These are phyloP conservation scores for Harringtonia aguacate DNA, from an alignment of 2,329 filamentous ascomycete species.

Conservation along the genomic window DNA sequence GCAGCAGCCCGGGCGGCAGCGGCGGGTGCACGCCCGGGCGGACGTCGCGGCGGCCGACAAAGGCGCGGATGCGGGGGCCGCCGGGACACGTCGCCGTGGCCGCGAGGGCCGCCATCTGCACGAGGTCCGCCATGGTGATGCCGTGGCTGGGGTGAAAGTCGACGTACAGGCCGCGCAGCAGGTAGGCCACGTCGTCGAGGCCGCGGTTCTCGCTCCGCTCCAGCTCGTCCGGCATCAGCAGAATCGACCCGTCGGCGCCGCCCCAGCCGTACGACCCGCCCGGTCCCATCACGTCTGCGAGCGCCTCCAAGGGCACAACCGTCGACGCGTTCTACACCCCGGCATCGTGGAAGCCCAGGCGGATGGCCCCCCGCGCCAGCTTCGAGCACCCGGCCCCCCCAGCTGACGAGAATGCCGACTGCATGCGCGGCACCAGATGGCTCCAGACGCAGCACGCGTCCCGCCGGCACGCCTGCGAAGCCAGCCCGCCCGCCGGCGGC, in stretches of 20 bases:
- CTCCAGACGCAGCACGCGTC: conserved; percentile 28
- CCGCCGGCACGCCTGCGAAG: conserved; percentile 15
- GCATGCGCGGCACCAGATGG: conserved; percentile 25
- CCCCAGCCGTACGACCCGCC: conserved; percentile 8
- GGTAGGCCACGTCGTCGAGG: conserved; percentile 27
- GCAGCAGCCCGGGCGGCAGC: conserved; percentile 32
- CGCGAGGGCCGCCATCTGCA: conserved; percentile 36
- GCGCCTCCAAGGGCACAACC: background rate
- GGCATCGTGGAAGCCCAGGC: conserved; percentile 36
- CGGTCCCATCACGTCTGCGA: background rate
- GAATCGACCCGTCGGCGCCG: conserved; percentile 34
- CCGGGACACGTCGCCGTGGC: conserved; percentile 40
- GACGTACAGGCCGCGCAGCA: conserved; percentile 25
- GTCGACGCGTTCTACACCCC: conserved; percentile 25
- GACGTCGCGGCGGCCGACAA: conserved; percentile 36
- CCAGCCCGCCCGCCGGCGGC: conserved; percentile 5
- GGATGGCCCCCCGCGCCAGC: conserved; percentile 30
- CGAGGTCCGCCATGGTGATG: conserved; percentile 42
- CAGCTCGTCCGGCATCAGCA: conserved; percentile 28
- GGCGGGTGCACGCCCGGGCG: conserved; percentile 14
- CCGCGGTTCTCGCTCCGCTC: conserved; percentile 32
- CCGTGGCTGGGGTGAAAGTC: conserved; percentile 23
- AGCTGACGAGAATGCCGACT: conserved; percentile 18
- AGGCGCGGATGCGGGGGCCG: conserved; percentile 37
- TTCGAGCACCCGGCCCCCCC: conserved; percentile 10